phyloP scores from a whole-genome alignment of 768 basidiomycete species.

The Polyporus arcularius region DNA sequence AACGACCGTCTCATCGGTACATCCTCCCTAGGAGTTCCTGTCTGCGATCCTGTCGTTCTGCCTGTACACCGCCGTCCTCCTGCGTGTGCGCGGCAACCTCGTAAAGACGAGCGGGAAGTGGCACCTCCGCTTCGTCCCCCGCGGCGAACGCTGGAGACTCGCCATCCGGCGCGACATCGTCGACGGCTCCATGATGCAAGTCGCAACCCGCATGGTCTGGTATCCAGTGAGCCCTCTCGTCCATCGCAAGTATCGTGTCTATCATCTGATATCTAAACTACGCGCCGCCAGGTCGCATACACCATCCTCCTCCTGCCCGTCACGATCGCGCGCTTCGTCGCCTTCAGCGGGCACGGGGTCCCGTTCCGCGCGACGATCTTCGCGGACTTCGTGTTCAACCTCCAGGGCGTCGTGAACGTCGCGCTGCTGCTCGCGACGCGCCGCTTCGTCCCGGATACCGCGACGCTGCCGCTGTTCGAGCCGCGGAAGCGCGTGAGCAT shows the following conservation, averaged over 20 bases:
- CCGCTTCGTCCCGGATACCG: slow-evolving; percentile 31
- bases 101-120: slow-evolving; percentile 27
- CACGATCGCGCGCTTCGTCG: slow-evolving; percentile 33
- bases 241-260: neutral
- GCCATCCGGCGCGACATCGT: slow-evolving; percentile 34
- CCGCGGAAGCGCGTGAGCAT: slow-evolving; percentile 30
- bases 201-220: slow-evolving; percentile 38
- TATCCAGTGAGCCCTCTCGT: slow-evolving; percentile 10
- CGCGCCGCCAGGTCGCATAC: slow-evolving; percentile 30
- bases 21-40: slow-evolving; percentile 32
- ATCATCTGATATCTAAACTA: neutral
- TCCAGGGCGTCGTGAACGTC: slow-evolving; percentile 36
- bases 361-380: slow-evolving; percentile 34
- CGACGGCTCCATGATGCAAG: slow-evolving; percentile 33
- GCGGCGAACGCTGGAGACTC: slow-evolving; percentile 35
- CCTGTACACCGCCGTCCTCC: slow-evolving; percentile 35
- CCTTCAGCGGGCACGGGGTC: slow-evolving; percentile 30
- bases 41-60: slow-evolving; percentile 35
- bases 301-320: slow-evolving; percentile 35
- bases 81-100: slow-evolving; percentile 41
- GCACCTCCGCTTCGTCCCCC: slow-evolving; percentile 33
- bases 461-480: slow-evolving; percentile 26
- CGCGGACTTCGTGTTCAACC: slow-evolving; percentile 36
- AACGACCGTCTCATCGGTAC: neutral
- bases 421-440: slow-evolving; percentile 33